Evolutionary conservation across 768 basidiomycete species (phyloP), one percentile per base, ranked within the genome.

Genomic region (Boletus rubescentipes): DNA sequence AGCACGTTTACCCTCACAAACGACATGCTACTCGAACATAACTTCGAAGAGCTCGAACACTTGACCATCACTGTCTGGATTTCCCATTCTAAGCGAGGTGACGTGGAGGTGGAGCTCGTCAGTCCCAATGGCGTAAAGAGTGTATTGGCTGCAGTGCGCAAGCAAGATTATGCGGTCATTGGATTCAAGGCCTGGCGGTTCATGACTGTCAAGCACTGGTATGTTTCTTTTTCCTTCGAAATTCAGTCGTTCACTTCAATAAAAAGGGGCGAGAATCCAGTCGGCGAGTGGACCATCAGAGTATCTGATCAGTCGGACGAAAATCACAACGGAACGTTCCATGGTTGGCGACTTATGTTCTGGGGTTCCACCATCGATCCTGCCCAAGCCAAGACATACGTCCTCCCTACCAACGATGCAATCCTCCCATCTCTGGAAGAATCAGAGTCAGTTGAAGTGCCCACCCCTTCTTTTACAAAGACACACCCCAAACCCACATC

Each of bases 161-260:
- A 75, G 32, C 76, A 76, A 12, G 97, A 99, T 66, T 68, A 67
- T 35, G 85, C 80, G 16, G 68, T 63, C 5, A 79, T 77, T 9
- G 96, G 97, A 9, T 96, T 80, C 68, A 83, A 83, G n/a, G 95
- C 92, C 1, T 99, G 97, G 97, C 87, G 81, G n/a, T 99, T 99
- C 69, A 98, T 98, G 94, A 84, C 85, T 31, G 82, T 98, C 51
- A 99, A 99, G 72, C 97, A 99, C 65, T 99, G 97, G 96, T 95
- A 53, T 21, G 71, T 49, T 49, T 9, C 31, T 36, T 53, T 34
- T 59, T 21, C 11, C 53, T 44, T 18, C 42, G n/a, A 54, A 34
- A 14, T 7, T 23, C 46, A 26, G 35, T 34, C 48, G 11, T 53
- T 71, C 36, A 73, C 54, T 29, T 1, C 37, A 20, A 47, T 34